A percentile compares a stretch with the other conserved stretches of the same genome.
Evolutionary conservation across 2,329 filamentous ascomycete genomes (phyloP).

Genomic region (Chaetomium sp.): DNA sequence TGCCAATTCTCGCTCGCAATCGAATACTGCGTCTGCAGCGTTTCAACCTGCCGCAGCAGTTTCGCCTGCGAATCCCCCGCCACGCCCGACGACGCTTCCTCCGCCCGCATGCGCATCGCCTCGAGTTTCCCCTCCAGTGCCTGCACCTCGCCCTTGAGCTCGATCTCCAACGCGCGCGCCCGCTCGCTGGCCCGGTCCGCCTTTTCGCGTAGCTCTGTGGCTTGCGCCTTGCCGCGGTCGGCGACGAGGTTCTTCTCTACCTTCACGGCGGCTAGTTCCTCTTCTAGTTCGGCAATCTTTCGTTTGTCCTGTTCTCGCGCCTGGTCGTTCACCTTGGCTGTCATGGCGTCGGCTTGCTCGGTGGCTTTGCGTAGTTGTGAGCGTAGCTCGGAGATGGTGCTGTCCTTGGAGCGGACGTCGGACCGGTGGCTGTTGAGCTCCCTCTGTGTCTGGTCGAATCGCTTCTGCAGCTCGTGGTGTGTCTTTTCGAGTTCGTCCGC

Average conservation of each 20-base stretch:
- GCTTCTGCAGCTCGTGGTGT: slow-evolving; percentile 47
- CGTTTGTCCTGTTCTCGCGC: slow-evolving; percentile 59
- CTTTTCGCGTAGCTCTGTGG: slow-evolving; percentile 66
- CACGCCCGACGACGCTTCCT: slow-evolving; percentile 80
- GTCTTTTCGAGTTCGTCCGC: slow-evolving; percentile 50
- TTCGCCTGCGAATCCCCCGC: slow-evolving; percentile 83
- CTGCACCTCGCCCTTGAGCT: slow-evolving; percentile 70
- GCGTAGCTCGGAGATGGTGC: slow-evolving; percentile 61
- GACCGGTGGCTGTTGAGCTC: slow-evolving; percentile 46
- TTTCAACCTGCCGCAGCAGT: slow-evolving; percentile 88
- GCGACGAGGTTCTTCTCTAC: slow-evolving; percentile 71
- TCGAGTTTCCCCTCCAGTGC: slow-evolving; percentile 86
- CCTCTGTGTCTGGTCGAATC: slow-evolving; percentile 51
- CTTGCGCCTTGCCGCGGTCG: slow-evolving; percentile 59
- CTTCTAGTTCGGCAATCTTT: slow-evolving; percentile 46
- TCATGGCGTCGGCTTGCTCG: slow-evolving; percentile 59
- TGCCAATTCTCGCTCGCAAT: slow-evolving; percentile 97
- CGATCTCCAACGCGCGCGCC: slow-evolving; percentile 60
- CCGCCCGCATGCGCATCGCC: slow-evolving; percentile 72
- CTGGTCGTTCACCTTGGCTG: slow-evolving; percentile 60
- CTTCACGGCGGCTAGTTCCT: slow-evolving; percentile 56
- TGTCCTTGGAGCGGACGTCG: slow-evolving; percentile 57
- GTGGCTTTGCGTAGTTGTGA: slow-evolving; percentile 62
- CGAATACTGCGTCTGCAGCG: slow-evolving; percentile 88
- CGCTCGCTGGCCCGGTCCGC: slow-evolving; percentile 66